Conservation (phyloP, 2,329 filamentous ascomycete genomes). For the Aspergillus fumigatiaffinis region DNA sequence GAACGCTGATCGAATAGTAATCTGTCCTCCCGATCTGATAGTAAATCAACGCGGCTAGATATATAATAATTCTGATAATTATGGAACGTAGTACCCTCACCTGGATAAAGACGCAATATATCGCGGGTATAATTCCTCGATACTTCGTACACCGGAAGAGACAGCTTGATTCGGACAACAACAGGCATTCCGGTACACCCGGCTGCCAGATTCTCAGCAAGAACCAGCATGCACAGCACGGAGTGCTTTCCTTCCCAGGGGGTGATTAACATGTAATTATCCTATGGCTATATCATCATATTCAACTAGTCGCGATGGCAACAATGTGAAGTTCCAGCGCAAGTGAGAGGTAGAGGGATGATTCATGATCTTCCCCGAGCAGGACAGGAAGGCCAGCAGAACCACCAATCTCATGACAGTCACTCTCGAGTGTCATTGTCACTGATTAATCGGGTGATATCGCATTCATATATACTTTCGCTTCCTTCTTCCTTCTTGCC, state of each 20-base stretch:
- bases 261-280: background rate
- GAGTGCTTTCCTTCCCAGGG: background rate
- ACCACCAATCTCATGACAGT: background rate
- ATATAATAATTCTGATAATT: background rate
- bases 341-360: background rate
- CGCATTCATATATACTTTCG: background rate
- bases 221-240: background rate
- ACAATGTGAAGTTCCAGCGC: background rate
- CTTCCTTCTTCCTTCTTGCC: background rate
- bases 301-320: background rate
- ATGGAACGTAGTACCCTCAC: background rate
- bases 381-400: background rate
- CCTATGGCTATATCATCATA: background rate
- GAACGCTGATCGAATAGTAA: no score
- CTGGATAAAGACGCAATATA: background rate
- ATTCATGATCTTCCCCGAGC: no score
- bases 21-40: no score
- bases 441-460: background rate
- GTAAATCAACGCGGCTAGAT: background rate
- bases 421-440: background rate
- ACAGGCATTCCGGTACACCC: background rate
- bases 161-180: background rate
- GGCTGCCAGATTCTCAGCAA: background rate
- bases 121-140: background rate
- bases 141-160: background rate